Conservation (phyloP, 495 filamentous ascomycete species). For the Aspergillus diversus region DNA sequence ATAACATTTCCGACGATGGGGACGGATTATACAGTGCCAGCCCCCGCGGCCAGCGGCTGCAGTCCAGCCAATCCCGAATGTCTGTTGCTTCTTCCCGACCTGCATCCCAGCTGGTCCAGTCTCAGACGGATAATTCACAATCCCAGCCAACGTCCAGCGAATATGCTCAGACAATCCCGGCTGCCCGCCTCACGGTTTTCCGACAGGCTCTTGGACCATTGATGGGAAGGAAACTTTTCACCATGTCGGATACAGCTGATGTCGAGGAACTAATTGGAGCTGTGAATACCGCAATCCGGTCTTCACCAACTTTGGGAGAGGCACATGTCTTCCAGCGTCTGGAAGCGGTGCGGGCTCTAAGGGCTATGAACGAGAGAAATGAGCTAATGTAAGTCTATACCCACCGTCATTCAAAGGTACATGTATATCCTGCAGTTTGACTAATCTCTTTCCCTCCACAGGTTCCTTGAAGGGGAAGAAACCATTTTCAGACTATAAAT, state of each 20-base stretch:
- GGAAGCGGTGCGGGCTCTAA: slow-evolving; percentile 78
- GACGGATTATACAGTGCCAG: slow-evolving; percentile 62
- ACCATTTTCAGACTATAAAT: slow-evolving; percentile 54
- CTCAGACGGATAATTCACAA: slow-evolving; percentile 58
- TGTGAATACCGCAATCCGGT: slow-evolving; percentile 72
- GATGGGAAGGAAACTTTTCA: slow-evolving; percentile 77
- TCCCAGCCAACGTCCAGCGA: slow-evolving; percentile 39
- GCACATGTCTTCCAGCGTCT: slow-evolving; percentile 61
- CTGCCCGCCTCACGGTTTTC: slow-evolving; percentile 72
- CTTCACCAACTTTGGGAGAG: slow-evolving; percentile 37
- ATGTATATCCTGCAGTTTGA: slow-evolving; percentile 7
- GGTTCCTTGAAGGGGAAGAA: slow-evolving; percentile 57
- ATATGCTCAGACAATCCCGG: slow-evolving; percentile 53
- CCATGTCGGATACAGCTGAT: slow-evolving; percentile 72
- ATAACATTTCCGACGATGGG: slow-evolving; percentile 48
- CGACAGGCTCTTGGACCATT: slow-evolving; percentile 77
- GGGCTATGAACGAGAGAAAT: slow-evolving; percentile 79
- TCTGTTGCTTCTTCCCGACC: slow-evolving; percentile 69
- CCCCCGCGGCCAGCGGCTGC: slow-evolving; percentile 54
- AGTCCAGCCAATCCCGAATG: slow-evolving; percentile 60
- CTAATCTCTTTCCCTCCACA: slow-evolving; percentile 26
- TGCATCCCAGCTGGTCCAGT: slow-evolving; percentile 65
- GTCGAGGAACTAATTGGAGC: slow-evolving; percentile 74
- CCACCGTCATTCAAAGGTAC: neutral
- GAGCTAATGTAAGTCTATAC: slow-evolving; percentile 83